Evolutionary conservation across 768 basidiomycete species (phyloP).

Genomic region (Suillus weaverae): DNA sequence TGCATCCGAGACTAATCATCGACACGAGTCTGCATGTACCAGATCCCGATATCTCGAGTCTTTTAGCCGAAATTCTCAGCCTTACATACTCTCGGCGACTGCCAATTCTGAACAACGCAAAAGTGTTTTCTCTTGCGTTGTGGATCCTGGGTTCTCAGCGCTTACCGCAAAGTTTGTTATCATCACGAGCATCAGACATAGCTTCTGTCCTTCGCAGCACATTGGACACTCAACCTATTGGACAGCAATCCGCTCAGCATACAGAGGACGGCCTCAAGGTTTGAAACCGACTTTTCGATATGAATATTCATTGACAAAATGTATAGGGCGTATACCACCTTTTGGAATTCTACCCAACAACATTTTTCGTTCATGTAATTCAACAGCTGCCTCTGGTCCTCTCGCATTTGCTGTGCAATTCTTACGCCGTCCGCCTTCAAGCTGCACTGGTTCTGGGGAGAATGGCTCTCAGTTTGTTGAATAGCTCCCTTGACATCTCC

Average conservation of each 20-base stretch:
- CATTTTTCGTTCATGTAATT: slow-evolving; percentile 19
- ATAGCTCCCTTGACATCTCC: slow-evolving; percentile 32
- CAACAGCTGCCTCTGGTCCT: slow-evolving; percentile 25
- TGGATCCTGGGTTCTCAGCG: slow-evolving; percentile 52
- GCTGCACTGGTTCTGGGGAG: slow-evolving; percentile 24
- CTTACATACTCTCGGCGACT: slow-evolving; percentile 38
- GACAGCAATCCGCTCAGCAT: slow-evolving; percentile 14
- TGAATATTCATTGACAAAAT: background rate
- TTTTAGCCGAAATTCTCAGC: slow-evolving; percentile 47
- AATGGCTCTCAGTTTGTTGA: slow-evolving; percentile 29
- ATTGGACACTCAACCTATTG: slow-evolving; percentile 30
- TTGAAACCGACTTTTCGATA: background rate
- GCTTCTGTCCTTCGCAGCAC: slow-evolving; percentile 36
- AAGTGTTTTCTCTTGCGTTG: slow-evolving; percentile 47
- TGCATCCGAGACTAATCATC: slow-evolving; percentile 1
- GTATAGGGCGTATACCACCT: slow-evolving; percentile 26
- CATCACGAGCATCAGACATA: slow-evolving; percentile 32
- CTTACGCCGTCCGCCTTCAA: slow-evolving; percentile 20
- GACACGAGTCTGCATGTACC: slow-evolving; percentile 1
- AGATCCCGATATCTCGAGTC: slow-evolving; percentile 45
- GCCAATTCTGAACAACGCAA: slow-evolving; percentile 40
- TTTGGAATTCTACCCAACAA: slow-evolving; percentile 17
- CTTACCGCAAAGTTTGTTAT: slow-evolving; percentile 44
- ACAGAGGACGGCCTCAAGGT: slow-evolving; percentile 32
- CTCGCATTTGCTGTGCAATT: slow-evolving; percentile 14